Base-by-base conservation (phyloP, 305 asterid species). In the Striga hermonthica region DNA sequence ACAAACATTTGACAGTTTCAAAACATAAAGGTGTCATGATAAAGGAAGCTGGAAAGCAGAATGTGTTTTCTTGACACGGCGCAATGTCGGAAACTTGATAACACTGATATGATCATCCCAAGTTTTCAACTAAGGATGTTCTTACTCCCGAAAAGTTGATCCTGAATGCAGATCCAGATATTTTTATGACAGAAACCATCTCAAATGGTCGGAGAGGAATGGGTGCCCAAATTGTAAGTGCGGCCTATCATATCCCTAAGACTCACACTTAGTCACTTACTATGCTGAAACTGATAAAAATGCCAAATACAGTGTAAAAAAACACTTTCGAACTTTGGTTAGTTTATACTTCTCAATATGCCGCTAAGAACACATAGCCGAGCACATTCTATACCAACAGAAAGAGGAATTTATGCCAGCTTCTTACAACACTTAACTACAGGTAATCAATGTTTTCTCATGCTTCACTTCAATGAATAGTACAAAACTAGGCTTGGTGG, bases 111-210 rank as follows among this genome's bases (percentile, higher is more conserved):
- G 31, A 35, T 8, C 38, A 62, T 55, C 37, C 58, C 60, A 47
- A 61, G 14, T 45, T 55, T 62, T 55, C 43, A 7, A 59, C 55
- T 58, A 34, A 72, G 31, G 62, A 62, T 12, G 34, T 34, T 5
- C 59, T 7, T 22, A 11, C 64, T 70, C 57, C 40, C 31, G 31
- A 22, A 22, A 22, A 7, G 34, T 16, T 13, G 10, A 11, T 7
- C 7, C 34, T 54, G 56, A 47, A 11, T 37, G 34, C 34, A 50
- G 53, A 4, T 47, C 53, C 0, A 7, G 53, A 47, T 11, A 47
- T 10, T 43, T 8, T 43, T 43, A 43, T 43, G 3, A 50, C 7
- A 50, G 0, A 6, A 50, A 50, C 34, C 35, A 14, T 50, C 57
- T 50, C 4, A 6, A 50, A 50, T 50, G 34, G 57, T 9, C 7